These are phyloP conservation scores for Paralagenidium karlingii DNA, from an alignment of 352 stramenopile genomes.

Conservation along the genomic window DNA sequence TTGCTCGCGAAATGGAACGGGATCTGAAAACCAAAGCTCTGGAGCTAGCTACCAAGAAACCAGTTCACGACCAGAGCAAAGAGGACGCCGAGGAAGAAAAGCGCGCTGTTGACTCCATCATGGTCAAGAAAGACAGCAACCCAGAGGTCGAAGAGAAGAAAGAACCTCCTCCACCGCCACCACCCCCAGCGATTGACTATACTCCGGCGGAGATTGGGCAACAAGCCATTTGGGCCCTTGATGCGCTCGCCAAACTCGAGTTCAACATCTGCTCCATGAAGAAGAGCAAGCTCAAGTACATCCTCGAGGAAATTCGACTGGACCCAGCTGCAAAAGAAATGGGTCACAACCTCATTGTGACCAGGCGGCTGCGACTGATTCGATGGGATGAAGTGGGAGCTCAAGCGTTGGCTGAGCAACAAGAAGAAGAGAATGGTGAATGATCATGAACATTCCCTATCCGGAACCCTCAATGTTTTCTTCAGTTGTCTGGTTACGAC, in stretches of 20 bases:
- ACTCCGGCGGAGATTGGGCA: conserved; percentile 52
- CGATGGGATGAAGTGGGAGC: conserved; percentile 53
- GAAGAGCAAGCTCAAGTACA: conserved; percentile 50
- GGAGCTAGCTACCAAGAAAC: conserved; percentile 5
- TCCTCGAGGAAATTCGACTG: conserved; percentile 54
- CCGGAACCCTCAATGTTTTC: too few relatives aligned
- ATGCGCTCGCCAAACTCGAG: conserved; percentile 42
- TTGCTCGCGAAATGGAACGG: conserved; percentile 41
- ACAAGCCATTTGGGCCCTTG: conserved; percentile 58
- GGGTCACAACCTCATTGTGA: conserved; percentile 41
- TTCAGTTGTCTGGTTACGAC: too few relatives aligned
- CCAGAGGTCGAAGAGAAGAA: background rate
- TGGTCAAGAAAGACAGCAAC: conserved; percentile 19
- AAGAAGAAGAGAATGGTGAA: too few relatives aligned
- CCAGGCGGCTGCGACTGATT: conserved; percentile 40
- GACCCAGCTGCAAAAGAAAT: conserved; percentile 43
- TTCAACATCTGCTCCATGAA: conserved; percentile 71
- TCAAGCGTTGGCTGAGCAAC: too few relatives aligned
- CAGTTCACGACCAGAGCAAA: too few relatives aligned
- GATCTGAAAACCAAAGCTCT: conserved; percentile 20
- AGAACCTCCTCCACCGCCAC: conserved; percentile 9
- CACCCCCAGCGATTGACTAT: conserved; percentile 33
- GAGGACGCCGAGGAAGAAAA: too few relatives aligned
- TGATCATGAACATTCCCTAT: too few relatives aligned
- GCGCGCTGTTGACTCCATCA: conserved; percentile 14